These are phyloP conservation scores for Termitomyces sp. DNA, from an alignment of 768 basidiomycete species.

Conservation along the genomic window DNA sequence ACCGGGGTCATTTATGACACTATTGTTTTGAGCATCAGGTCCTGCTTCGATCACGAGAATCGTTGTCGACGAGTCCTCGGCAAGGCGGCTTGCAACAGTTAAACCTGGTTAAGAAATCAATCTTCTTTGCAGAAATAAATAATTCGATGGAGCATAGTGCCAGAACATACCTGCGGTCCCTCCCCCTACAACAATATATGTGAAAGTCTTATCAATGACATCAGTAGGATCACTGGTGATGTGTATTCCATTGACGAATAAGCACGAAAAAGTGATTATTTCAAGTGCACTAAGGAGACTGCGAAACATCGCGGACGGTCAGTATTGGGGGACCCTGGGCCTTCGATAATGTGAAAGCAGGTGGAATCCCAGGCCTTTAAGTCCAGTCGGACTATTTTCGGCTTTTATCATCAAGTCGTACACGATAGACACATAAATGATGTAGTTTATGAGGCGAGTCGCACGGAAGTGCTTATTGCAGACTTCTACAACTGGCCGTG, in stretches of 20 bases:
- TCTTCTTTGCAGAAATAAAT: background rate
- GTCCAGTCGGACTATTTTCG: background rate
- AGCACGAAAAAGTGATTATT: background rate
- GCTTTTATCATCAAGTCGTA: background rate
- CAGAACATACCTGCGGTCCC: slow-evolving; percentile 9
- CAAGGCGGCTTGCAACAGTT: slow-evolving; percentile 11
- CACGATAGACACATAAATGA: background rate
- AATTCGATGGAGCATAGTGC: background rate
- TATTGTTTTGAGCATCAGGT: slow-evolving; percentile 12
- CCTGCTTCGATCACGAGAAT: slow-evolving; percentile 13
- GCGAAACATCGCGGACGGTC: background rate
- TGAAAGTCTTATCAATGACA: slow-evolving; percentile 5
- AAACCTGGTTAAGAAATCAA: background rate
- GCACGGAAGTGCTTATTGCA: no score
- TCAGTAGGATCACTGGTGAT: slow-evolving; percentile 7
- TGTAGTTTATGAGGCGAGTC: no score
- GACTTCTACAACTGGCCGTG: no score
- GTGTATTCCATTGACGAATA: slow-evolving; percentile 2
- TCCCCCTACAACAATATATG: slow-evolving; percentile 10
- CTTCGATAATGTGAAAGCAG: background rate
- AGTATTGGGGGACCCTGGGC: background rate
- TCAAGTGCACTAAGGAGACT: background rate
- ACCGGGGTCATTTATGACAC: slow-evolving; percentile 10
- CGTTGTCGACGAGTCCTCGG: slow-evolving; percentile 2
- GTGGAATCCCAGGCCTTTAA: background rate